Base-by-base conservation (phyloP, 805 yeast species). In the Kurtzmaniella fragi region DNA sequence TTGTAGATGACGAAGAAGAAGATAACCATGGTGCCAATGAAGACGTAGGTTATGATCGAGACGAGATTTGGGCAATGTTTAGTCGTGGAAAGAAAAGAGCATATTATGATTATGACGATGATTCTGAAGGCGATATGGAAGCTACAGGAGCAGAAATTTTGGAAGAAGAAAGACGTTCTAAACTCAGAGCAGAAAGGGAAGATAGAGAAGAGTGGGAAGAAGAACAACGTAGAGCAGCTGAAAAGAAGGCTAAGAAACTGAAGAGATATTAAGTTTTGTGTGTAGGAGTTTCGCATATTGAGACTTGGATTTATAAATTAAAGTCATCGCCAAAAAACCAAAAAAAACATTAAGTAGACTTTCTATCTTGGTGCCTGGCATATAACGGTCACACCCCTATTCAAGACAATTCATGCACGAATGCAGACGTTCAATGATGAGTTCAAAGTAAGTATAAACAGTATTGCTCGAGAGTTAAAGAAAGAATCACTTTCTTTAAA, bases 101-200 rank as follows among this genome's bases (percentile, higher is more conserved):
- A 0, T 60, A 69, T 32, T 71, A 67, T 44, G 78, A 75, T 40
- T 75, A 71, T 39, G 72, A 75, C 43, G 59, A 53, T 31, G 57
- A 58, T 38, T 64, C 64, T 6, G 75, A 74, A 26, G 80, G 73
- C 42, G 88, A 86, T 52, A 91, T 93, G 97, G 98, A 91, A 56
- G 96, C 96, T 2, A 83, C 93, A 1, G 97, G 96, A 20, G 81
- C 81, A 20, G 97, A 91, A 46, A 78, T 93, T 17, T 64, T 88
- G 31, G 85, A 78, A 41, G 99, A 91, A 53, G 99, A 91, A 60
- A 75, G 67, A 44, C 53, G 75, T 27, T 82, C 96, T 10, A 68
- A 79, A 28, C 71, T 72, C 36, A 73, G 71, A 39, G 99, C 95
- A 0, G 73, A 76, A 48, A 45, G 71, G 30, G 99, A 93, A 55